Conservation (phyloP, 192 early-diverging fungal species). For the Coemansia sp. region DNA sequence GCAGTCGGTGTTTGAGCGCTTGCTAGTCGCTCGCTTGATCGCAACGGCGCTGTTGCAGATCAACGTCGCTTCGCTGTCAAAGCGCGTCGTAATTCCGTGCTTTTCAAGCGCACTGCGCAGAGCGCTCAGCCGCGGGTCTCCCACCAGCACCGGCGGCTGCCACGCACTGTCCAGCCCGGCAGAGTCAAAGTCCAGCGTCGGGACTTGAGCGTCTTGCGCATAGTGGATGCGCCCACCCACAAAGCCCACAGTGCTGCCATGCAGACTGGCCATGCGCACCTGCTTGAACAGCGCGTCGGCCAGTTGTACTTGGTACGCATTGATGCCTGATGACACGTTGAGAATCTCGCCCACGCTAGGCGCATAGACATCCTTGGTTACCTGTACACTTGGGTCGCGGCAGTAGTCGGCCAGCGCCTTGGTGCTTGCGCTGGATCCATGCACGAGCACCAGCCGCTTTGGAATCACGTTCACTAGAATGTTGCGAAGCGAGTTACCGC, state of each 20-base stretch:
- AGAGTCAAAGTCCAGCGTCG: conserved; percentile 66
- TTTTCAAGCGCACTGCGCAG: conserved; percentile 67
- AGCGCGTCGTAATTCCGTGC: conserved; percentile 76
- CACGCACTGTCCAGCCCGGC: conserved; percentile 30
- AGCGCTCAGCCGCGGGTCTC: conserved; percentile 81
- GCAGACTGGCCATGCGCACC: conserved; percentile 65
- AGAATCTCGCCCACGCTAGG: conserved; percentile 80
- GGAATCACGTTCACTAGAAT: conserved; percentile 62
- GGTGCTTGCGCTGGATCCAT: conserved; percentile 73
- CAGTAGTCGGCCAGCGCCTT: conserved; percentile 63
- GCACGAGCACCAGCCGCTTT: conserved; percentile 69
- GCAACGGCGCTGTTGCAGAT: conserved; percentile 79
- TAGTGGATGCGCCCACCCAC: conserved; percentile 75
- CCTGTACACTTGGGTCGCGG: conserved; percentile 54
- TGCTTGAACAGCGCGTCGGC: conserved; percentile 80
- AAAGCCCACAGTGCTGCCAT: conserved; percentile 34
- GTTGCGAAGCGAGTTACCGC: conserved; percentile 80
- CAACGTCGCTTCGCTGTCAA: conserved; percentile 78
- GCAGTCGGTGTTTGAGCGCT: conserved; percentile 14
- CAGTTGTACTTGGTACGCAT: conserved; percentile 81
- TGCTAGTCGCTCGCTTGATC: conserved; percentile 36
- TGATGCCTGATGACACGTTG: conserved; percentile 85
- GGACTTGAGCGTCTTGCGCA: conserved; percentile 59
- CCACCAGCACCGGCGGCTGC: conserved; percentile 73
- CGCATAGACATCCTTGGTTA: conserved; percentile 83